Base-by-base conservation (phyloP, 2,329 filamentous ascomycete species). In the Trichoderma arundinaceum region DNA sequence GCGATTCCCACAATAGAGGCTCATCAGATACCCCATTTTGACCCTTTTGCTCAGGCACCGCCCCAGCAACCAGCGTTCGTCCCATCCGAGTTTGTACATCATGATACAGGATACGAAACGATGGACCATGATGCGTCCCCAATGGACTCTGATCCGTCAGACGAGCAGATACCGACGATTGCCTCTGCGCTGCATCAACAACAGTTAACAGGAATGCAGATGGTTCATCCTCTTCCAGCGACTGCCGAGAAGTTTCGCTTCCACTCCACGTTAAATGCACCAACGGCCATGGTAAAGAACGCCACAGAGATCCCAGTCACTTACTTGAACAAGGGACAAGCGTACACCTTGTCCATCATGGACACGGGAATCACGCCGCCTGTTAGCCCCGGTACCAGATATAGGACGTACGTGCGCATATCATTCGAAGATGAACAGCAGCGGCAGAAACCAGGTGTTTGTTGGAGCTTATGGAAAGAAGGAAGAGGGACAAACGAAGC, bases 381-480 rank as follows among this genome's bases (percentile, higher is more conserved):
- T 2, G 80, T 85, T 39, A 76, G 81, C 0, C 84, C 84, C 4
- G 88, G 88, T 8, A 82, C 89, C 13, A 90, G 86, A 70, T 97
- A 97, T 75, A 88, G 95, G 63, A 98, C 94, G 0, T 97, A 90
- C 75, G 87, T 99, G 53, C 90, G 95, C n/a, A 89, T 99, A 53
- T 97, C 94, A 0, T 99, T 98, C 73, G 94, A 99, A 75, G 95
- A 99, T 68, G 93, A 97, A 68, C 90, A 96, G 75, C 95, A 98
- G 77, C 86, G 94, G 68, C 88, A 90, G 72, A 92, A 92, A 71
- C 94, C 93, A 1, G 88, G 88, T 17, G 84, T 89, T 12, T 96
- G 92, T 75, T 96, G 93, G 93, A 92, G 79, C 77, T 81, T 95
- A 48, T 96, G 92, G 95, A 98, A 98, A 76, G 95, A 98, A 79